These are phyloP conservation scores for Erythrobasidium yunnanense DNA, from an alignment of 768 basidiomycete genomes.

Conservation along the genomic window DNA sequence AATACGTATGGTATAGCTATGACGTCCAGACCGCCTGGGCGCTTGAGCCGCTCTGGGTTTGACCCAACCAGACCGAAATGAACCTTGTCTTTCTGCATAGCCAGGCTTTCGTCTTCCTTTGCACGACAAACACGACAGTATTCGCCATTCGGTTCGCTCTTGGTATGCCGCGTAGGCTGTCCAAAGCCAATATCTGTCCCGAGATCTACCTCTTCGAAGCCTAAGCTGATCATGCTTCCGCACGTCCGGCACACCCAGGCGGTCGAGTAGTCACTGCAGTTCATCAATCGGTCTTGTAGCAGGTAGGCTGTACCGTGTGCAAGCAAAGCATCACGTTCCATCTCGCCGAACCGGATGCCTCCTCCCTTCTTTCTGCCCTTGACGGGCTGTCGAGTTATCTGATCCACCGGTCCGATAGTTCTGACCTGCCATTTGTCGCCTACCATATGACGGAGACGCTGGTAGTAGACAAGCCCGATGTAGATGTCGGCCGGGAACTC, in stretches of 20 bases:
- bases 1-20: slow-evolving; percentile 94
- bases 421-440: slow-evolving; percentile 99
- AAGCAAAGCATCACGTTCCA: slow-evolving; percentile 98
- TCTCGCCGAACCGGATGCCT: slow-evolving; percentile 98
- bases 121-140: slow-evolving; percentile 90
- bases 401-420: slow-evolving; percentile 93
- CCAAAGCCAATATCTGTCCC: slow-evolving; percentile 42
- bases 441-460: slow-evolving; percentile 97
- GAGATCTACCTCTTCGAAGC: slow-evolving; percentile 76
- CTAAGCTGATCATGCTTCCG: slow-evolving; percentile 87
- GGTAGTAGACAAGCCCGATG: slow-evolving; percentile 96
- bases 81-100: slow-evolving; percentile 50
- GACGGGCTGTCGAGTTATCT: slow-evolving; percentile 88
- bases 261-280: slow-evolving; percentile 98
- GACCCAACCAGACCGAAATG: slow-evolving; percentile 56
- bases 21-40: slow-evolving; percentile 76
- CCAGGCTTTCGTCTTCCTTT: slow-evolving; percentile 54
- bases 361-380: slow-evolving; percentile 98
- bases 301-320: slow-evolving; percentile 98
- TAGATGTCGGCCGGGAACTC: slow-evolving; percentile 99
- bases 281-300: slow-evolving; percentile 96
- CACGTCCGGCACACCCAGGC: slow-evolving; percentile 98
- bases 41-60: slow-evolving; percentile 56
- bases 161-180: background rate
- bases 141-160: slow-evolving; percentile 69